phyloP scores from a whole-genome alignment of 2,329 filamentous ascomycete species.

The Drechslerella coelobrocha region DNA sequence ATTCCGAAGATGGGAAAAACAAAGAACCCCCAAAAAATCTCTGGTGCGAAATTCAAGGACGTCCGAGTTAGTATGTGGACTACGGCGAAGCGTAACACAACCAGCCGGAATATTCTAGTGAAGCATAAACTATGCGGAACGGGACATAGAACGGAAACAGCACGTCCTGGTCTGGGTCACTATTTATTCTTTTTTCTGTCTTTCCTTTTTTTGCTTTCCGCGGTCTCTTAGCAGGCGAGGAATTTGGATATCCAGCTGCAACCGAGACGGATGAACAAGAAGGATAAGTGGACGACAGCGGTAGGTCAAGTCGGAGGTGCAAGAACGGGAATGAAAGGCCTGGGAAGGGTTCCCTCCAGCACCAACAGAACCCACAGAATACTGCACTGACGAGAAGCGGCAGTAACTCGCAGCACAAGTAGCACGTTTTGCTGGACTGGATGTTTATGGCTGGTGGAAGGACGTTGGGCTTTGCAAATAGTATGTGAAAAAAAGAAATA shows the following conservation, averaged over 20 bases:
- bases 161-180: conserved; percentile 10
- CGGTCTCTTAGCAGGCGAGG: conserved; percentile 16
- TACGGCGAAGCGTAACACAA: conserved; percentile 39
- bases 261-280: conserved; percentile 49
- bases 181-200: conserved; percentile 14
- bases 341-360: conserved; percentile 16
- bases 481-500: conserved; percentile 14
- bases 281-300: conserved; percentile 41
- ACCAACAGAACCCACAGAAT: conserved; percentile 16
- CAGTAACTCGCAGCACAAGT: conserved; percentile 18
- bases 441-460: conserved; percentile 18
- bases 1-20: conserved; percentile 15
- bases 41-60: conserved; percentile 15
- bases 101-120: conserved; percentile 28
- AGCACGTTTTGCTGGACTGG: conserved; percentile 13
- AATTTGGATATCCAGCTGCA: conserved; percentile 45
- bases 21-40: conserved; percentile 22
- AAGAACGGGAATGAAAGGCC: conserved; percentile 38
- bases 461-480: conserved; percentile 19
- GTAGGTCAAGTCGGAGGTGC: conserved; percentile 50
- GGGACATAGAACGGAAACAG: conserved; percentile 36
- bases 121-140: conserved; percentile 32
- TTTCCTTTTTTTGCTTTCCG: conserved; percentile 4
- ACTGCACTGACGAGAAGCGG: not conserved
- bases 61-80: conserved; percentile 24